A percentile compares a stretch with the other conserved stretches of the same genome.
Evolutionary conservation across 331 rosid genomes (phyloP).

Genomic region (Telfairia occidentalis): DNA sequence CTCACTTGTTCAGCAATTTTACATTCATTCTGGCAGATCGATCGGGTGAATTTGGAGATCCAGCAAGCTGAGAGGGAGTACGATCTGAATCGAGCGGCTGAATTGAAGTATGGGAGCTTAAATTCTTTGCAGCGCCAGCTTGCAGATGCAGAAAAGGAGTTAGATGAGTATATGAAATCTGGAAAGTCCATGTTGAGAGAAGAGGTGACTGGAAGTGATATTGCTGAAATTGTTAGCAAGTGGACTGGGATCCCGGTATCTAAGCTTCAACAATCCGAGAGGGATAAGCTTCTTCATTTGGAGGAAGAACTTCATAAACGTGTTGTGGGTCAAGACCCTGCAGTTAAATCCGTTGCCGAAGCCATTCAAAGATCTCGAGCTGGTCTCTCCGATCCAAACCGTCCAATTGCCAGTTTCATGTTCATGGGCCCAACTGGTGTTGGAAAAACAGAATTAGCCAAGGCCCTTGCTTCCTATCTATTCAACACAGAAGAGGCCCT

Average conservation of each 20-base stretch:
- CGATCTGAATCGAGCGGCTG: slow-evolving; percentile 96
- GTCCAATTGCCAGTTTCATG: slow-evolving; percentile 98
- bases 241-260: slow-evolving; percentile 99
- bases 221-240: slow-evolving; percentile 95
- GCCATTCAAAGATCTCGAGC: slow-evolving; percentile 95
- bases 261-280: slow-evolving; percentile 86
- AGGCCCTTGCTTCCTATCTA: slow-evolving; percentile 85
- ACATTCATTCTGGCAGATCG: slow-evolving; percentile 47
- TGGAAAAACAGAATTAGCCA: slow-evolving; percentile 93
- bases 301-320: slow-evolving; percentile 96
- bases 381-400: slow-evolving; percentile 91
- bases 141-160: slow-evolving; percentile 58
- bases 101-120: slow-evolving; percentile 83
- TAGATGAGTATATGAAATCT: slow-evolving; percentile 77
- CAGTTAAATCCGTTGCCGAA: slow-evolving; percentile 87
- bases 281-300: slow-evolving; percentile 72
- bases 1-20: not conserved
- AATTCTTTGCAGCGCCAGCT: slow-evolving; percentile 91
- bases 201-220: slow-evolving; percentile 78
- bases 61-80: slow-evolving; percentile 95
- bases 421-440: slow-evolving; percentile 99
- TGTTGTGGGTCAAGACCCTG: slow-evolving; percentile 97
- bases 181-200: slow-evolving; percentile 98
- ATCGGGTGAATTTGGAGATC: slow-evolving; percentile 89
- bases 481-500: slow-evolving; percentile 97